phyloP scores from a whole-genome alignment of 768 basidiomycete species.

The Dendrothele bispora region DNA sequence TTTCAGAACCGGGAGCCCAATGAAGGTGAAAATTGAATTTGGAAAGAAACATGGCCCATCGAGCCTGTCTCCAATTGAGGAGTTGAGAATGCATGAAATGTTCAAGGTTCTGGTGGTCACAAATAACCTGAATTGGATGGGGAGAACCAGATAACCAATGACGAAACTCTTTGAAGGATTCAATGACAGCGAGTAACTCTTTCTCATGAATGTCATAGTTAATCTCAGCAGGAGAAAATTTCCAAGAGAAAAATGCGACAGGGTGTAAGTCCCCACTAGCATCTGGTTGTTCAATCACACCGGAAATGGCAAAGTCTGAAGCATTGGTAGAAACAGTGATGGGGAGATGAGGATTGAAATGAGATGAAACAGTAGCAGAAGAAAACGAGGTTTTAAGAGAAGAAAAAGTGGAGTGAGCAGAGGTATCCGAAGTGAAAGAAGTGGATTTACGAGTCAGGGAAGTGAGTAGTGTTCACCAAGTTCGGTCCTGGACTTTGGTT shows the following conservation, averaged over 20 bases:
- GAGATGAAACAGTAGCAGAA: slow-evolving; percentile 22
- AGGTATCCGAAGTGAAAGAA: slow-evolving; percentile 5
- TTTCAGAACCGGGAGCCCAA: slow-evolving; percentile 26
- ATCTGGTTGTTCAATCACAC: slow-evolving; percentile 14
- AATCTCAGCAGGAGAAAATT: slow-evolving; percentile 23
- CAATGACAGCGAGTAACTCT: slow-evolving; percentile 39
- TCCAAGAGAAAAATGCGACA: slow-evolving; percentile 27
- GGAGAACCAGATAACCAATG: slow-evolving; percentile 29
- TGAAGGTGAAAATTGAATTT: slow-evolving; percentile 35
- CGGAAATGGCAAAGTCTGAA: slow-evolving; percentile 18
- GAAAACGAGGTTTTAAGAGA: slow-evolving; percentile 20
- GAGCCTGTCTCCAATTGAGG: slow-evolving; percentile 44
- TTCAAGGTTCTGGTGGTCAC: slow-evolving; percentile 40
- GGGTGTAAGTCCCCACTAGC: slow-evolving; percentile 21
- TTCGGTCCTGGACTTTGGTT: too few species aligned
- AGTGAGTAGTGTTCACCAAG: too few species aligned
- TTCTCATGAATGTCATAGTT: slow-evolving; percentile 41
- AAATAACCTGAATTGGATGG: slow-evolving; percentile 21
- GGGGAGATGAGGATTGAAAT: slow-evolving; percentile 26
- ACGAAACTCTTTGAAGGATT: slow-evolving; percentile 33
- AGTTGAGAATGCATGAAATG: slow-evolving; percentile 41
- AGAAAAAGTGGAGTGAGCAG: slow-evolving; percentile 21
- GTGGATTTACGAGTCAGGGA: slow-evolving; percentile 22
- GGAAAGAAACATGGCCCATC: slow-evolving; percentile 44
- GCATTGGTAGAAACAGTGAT: slow-evolving; percentile 11